Conservation (phyloP, 139 green algal species). For the Picochlorum sp. region DNA sequence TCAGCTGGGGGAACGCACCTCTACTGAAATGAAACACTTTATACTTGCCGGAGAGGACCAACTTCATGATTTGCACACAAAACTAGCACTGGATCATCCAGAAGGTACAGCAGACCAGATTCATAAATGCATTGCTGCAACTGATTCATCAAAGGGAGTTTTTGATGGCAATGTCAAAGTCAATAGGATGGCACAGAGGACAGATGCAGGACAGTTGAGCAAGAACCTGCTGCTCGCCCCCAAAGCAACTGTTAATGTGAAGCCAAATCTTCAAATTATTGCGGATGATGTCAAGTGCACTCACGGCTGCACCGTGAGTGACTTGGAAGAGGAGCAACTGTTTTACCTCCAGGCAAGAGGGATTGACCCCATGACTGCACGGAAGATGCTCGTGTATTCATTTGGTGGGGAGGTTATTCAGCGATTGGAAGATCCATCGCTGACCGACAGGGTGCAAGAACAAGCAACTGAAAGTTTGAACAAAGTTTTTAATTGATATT, state of each 20-base stretch:
- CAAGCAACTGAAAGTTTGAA: constrained; percentile 11
- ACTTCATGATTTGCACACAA: constrained; percentile 92
- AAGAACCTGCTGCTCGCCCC: constrained; percentile 91
- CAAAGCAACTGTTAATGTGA: constrained; percentile 90
- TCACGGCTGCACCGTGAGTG: constrained; percentile 89
- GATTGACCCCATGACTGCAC: constrained; percentile 58
- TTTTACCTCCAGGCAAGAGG: constrained; percentile 94
- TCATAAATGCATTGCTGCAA: constrained; percentile 95
- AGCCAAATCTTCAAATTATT: constrained; percentile 98
- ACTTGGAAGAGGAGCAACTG: constrained; percentile 95
- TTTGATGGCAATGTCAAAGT: constrained; percentile 96
- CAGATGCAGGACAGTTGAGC: constrained; percentile 86
- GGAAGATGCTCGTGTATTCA: constrained; percentile 74
- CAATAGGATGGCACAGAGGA: constrained; percentile 84
- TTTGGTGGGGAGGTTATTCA: constrained; percentile 83
- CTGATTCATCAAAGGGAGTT: constrained; percentile 65
- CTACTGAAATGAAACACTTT: constrained; percentile 69
- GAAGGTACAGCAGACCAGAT: constrained; percentile 71
- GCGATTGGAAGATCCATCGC: constrained; percentile 35
- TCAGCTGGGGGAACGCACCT: constrained; percentile 47
- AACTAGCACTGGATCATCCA: constrained; percentile 70
- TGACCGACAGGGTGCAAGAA: constrained; percentile 28
- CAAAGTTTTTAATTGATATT: not conserved
- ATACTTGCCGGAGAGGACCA: constrained; percentile 73
- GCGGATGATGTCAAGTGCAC: constrained; percentile 99